These are phyloP conservation scores for Lachnellula cervina DNA, from an alignment of 2,329 filamentous ascomycete genomes.

Conservation along the genomic window DNA sequence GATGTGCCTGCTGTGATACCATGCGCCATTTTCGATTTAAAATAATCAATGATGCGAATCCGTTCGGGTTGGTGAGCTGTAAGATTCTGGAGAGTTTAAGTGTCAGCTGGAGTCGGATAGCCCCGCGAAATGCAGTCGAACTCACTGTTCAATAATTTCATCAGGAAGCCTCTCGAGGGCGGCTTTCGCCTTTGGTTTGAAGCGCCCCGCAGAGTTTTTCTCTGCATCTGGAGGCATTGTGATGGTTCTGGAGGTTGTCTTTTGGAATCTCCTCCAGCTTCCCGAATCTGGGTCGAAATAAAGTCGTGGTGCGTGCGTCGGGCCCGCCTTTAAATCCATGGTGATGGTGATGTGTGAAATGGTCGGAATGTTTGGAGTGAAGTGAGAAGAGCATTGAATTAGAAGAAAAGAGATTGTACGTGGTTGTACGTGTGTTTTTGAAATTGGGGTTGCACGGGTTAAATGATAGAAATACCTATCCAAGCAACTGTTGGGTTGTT, in stretches of 20 bases:
- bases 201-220: slow-evolving; percentile 9
- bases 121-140: slow-evolving; percentile 11
- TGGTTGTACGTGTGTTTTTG: too few species aligned
- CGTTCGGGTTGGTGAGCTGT: slow-evolving; percentile 53
- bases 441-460: too few species aligned
- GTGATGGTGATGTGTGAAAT: too few species aligned
- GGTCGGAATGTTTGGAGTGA: too few species aligned
- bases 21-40: slow-evolving; percentile 62
- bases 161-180: slow-evolving; percentile 55
- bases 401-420: too few species aligned
- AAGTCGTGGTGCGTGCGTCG: not conserved
- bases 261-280: not conserved
- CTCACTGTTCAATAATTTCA: slow-evolving; percentile 67
- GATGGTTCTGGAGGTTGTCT: not conserved
- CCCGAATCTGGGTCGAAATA: not conserved
- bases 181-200: slow-evolving; percentile 5
- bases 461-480: too few species aligned
- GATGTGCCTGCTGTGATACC: slow-evolving; percentile 57
- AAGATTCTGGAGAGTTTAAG: slow-evolving; percentile 48
- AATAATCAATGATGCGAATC: slow-evolving; percentile 61
- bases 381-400: too few species aligned
- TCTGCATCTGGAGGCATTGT: slow-evolving; percentile 4
- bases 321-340: not conserved
- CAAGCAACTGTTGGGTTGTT: too few species aligned
- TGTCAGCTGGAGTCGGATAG: slow-evolving; percentile 12